These are phyloP conservation scores for Fusarium sp. DNA, from an alignment of 2,329 filamentous ascomycete species.

Conservation along the genomic window DNA sequence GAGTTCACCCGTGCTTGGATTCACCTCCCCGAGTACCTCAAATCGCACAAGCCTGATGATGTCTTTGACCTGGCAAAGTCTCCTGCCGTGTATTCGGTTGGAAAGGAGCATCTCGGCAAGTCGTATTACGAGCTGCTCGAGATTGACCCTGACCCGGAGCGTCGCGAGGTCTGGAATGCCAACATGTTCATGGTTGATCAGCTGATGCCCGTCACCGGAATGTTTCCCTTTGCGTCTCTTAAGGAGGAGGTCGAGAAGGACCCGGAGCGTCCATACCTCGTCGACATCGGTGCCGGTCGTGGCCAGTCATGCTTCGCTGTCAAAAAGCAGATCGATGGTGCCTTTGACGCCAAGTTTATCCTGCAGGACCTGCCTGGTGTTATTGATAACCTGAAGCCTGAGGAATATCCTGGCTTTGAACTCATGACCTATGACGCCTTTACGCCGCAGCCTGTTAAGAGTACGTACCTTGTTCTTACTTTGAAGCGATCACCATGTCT, in stretches of 20 bases:
- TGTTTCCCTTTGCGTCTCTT: slow-evolving; percentile 48
- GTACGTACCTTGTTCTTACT: slow-evolving; percentile 5
- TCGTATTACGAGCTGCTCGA: slow-evolving; percentile 49
- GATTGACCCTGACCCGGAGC: slow-evolving; percentile 40
- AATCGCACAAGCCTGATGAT: slow-evolving; percentile 44
- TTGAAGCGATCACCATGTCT: too few relatives aligned
- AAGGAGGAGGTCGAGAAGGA: slow-evolving; percentile 43
- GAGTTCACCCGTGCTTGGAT: slow-evolving; percentile 45
- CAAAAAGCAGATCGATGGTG: slow-evolving; percentile 36
- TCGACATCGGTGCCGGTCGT: slow-evolving; percentile 46
- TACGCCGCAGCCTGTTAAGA: slow-evolving; percentile 36
- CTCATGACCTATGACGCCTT: slow-evolving; percentile 39
- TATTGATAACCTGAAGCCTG: slow-evolving; percentile 33
- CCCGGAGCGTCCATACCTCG: slow-evolving; percentile 44
- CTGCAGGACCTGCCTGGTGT: slow-evolving; percentile 49
- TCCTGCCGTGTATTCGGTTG: slow-evolving; percentile 45
- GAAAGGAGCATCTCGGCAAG: slow-evolving; percentile 45
- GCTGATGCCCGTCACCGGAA: slow-evolving; percentile 47
- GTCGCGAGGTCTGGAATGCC: slow-evolving; percentile 47
- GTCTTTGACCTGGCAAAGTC: slow-evolving; percentile 46
- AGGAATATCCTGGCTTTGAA: slow-evolving; percentile 40
- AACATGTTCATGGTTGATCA: slow-evolving; percentile 46
- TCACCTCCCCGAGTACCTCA: slow-evolving; percentile 45
- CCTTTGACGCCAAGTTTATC: slow-evolving; percentile 42
- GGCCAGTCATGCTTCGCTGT: slow-evolving; percentile 46